Base-by-base conservation (phyloP, 441 rosid species). In the Croton setiger region DNA sequence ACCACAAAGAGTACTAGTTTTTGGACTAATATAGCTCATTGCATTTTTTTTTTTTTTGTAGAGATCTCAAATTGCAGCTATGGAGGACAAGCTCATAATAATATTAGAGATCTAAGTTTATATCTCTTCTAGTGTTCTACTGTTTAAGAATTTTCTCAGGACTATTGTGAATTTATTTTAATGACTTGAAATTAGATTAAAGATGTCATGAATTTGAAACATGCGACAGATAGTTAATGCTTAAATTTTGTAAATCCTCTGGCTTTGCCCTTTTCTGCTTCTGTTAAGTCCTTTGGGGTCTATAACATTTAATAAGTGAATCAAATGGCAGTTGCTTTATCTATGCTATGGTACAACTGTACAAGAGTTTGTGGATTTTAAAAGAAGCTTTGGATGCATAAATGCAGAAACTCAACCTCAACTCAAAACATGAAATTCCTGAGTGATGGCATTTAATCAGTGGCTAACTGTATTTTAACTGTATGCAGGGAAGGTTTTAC, bases 401-500 rank as follows among this genome's bases (percentile, higher is more conserved):
- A 27, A 27, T 27, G 14, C 17, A 1, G 37, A 23, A 43, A 11
- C 27, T 55, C 4, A 23, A 55, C n/a, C 36, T 14, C 9, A 27
- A 36, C 13, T 55, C 12, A 10, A 55, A 23, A 9, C 10, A 3
- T 36, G 60, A 27, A 31, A 10, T 10, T 54, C 7, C 17, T 21
- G 47, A n/a, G 33, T 37, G 23, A 54, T 23, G 10, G 36, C 13
- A 1, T 55, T 55, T 27, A 2, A 4, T 27, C 13, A 11, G 37
- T 55, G 37, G 31, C 60, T 55, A 13, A 70, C 64, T 63, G 18
- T 21, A 55, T 71, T 59, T 51, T 60, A 15, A 68, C 23, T 72
- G 45, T 54, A 49, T 80, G 78, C 88, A 93, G 98, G 98, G 98
- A n/a, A 84, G 93, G 75, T 93, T 93, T 81, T 93, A 90, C 81